Conservation (phyloP, 2,329 filamentous ascomycete genomes). For the Claviceps purpurea region DNA sequence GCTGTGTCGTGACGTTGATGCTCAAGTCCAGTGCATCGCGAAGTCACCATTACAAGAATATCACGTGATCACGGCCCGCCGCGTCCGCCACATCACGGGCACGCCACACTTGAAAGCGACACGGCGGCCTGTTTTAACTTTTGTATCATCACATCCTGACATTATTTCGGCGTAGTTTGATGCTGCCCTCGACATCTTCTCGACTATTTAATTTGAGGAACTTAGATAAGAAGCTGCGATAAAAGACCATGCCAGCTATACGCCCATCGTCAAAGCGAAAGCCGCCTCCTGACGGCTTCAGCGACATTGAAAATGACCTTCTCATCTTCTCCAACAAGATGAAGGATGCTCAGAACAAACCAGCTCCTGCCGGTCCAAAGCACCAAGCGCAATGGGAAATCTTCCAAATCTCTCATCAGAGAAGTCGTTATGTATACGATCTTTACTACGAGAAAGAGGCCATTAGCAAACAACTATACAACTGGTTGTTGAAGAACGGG, state of each 20-base stretch:
- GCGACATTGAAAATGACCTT: constrained; percentile 76
- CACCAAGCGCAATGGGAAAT: constrained; percentile 94
- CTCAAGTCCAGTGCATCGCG: constrained; percentile 3
- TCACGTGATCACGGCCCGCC: constrained; percentile 17
- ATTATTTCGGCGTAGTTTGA: not conserved
- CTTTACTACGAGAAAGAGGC: constrained; percentile 97
- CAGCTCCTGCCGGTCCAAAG: constrained; percentile 64
- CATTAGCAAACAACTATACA: constrained; percentile 83
- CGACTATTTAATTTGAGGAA: not conserved
- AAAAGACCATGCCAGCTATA: constrained; percentile 57
- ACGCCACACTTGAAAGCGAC: constrained; percentile 8
- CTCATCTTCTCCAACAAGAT: constrained; percentile 81
- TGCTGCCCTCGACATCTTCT: not conserved
- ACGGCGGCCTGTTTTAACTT: not conserved
- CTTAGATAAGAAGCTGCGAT: not conserved
- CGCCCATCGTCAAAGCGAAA: constrained; percentile 65
- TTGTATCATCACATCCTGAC: not conserved
- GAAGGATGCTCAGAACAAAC: constrained; percentile 88
- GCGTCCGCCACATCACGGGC: constrained; percentile 3
- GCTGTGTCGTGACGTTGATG: constrained; percentile 16
- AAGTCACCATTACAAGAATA: constrained; percentile 2
- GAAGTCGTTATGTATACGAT: constrained; percentile 88
- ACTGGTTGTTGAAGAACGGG: constrained; percentile 91
- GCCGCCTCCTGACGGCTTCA: constrained; percentile 73
- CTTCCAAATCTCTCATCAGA: constrained; percentile 92